Conservation (phyloP, 306 rosid genomes). For the Psophocarpus tetragonolobus region DNA sequence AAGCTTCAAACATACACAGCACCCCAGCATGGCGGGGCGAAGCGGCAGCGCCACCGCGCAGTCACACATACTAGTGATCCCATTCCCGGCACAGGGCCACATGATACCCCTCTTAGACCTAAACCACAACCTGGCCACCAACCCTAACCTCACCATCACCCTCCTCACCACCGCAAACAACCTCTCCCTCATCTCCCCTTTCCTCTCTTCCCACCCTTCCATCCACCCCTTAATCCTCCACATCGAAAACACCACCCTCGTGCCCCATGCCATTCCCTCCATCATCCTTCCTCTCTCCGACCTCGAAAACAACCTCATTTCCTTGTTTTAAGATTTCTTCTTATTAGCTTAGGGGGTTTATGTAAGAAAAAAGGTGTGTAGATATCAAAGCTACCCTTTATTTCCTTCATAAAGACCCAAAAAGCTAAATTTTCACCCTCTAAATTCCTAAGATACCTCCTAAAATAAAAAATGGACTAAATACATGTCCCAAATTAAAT, state of each 20-base stretch:
- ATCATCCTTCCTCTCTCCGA: constrained; percentile 37
- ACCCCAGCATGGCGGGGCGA: background rate
- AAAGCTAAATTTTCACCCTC: too few relatives aligned
- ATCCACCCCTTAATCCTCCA: constrained; percentile 38
- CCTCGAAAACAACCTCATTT: too few relatives aligned
- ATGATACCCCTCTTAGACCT: constrained; percentile 45
- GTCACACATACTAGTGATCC: constrained; percentile 27
- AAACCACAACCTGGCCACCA: constrained; percentile 32
- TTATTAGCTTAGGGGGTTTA: too few relatives aligned
- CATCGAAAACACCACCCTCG: constrained; percentile 50
- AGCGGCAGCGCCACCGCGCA: background rate
- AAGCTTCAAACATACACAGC: too few relatives aligned
- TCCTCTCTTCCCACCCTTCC: constrained; percentile 21
- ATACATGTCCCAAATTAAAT: too few relatives aligned
- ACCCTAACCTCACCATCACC: constrained; percentile 24
- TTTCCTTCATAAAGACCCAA: too few relatives aligned
- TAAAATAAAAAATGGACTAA: too few relatives aligned
- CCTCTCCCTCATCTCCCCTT: constrained; percentile 18
- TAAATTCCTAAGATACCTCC: too few relatives aligned
- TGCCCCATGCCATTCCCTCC: constrained; percentile 17
- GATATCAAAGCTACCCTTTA: too few relatives aligned
- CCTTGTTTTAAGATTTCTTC: too few relatives aligned
- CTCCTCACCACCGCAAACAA: constrained; percentile 34
- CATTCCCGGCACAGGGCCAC: constrained; percentile 45
- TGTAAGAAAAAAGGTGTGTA: too few relatives aligned